Evolutionary conservation across 2,329 filamentous ascomycete species (phyloP).

Genomic region (Exophiala sp.): DNA sequence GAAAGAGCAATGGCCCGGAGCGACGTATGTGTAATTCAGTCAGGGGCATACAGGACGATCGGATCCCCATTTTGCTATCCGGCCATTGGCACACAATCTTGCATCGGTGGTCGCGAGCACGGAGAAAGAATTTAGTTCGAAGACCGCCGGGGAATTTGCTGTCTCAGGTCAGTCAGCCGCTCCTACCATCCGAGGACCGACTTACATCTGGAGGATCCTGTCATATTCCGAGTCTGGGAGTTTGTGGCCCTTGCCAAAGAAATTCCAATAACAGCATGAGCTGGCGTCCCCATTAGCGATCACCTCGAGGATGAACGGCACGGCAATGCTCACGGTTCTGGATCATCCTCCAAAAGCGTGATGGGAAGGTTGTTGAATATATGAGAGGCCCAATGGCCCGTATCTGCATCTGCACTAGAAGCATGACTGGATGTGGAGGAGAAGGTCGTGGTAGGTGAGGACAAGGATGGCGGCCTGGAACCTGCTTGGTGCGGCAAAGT

Average conservation of each 20-base stretch:
- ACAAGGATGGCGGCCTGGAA: conserved; percentile 21
- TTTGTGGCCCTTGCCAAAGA: conserved; percentile 3
- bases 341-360: conserved; percentile 24
- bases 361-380: conserved; percentile 33
- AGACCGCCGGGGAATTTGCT: conserved; percentile 25
- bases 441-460: conserved; percentile 24
- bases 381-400: conserved; percentile 40
- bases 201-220: conserved; percentile 20
- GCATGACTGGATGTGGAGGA: conserved; percentile 26
- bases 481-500: conserved; percentile 15
- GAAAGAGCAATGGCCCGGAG: conserved; percentile 35
- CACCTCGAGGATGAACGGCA: background rate
- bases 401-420: conserved; percentile 23
- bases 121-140: conserved; percentile 43
- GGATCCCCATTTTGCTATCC: conserved; percentile 38
- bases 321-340: conserved; percentile 9
- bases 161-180: background rate
- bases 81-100: conserved; percentile 50
- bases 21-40: conserved; percentile 41
- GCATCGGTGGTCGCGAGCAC: conserved; percentile 46
- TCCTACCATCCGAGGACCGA: background rate
- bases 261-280: conserved; percentile 17
- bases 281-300: conserved; percentile 7
- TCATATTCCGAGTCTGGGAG: conserved; percentile 18
- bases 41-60: conserved; percentile 47